Percentiles rank a stretch among this genome's conserved stretches.
Conservation (phyloP, 352 stramenopile genomes). For the Blastocystis hominis region DNA sequence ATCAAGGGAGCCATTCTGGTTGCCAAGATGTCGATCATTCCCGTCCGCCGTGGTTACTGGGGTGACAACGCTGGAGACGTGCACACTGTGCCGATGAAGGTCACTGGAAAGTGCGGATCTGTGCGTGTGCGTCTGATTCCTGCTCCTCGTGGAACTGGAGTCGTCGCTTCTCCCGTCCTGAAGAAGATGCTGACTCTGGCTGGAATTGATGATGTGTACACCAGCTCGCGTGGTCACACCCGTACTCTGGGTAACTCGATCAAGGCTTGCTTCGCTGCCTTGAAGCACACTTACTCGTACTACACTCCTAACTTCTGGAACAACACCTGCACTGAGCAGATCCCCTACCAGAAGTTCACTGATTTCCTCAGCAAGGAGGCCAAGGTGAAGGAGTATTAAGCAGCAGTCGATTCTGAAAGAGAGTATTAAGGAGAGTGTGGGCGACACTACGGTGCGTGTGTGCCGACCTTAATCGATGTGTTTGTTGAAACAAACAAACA, state of each 20-base stretch:
- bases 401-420: no score
- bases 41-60: slow-evolving; percentile 97
- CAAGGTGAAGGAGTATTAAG: neutral
- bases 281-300: slow-evolving; percentile 94
- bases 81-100: slow-evolving; percentile 95
- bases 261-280: slow-evolving; percentile 95
- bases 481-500: no score
- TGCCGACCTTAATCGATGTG: slow-evolving; percentile 48
- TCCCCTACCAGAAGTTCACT: slow-evolving; percentile 95
- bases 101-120: slow-evolving; percentile 97
- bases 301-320: slow-evolving; percentile 95
- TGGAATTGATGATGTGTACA: slow-evolving; percentile 95
- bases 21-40: slow-evolving; percentile 95
- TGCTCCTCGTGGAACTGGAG: slow-evolving; percentile 93
- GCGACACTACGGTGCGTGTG: slow-evolving; percentile 55
- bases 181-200: slow-evolving; percentile 98
- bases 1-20: slow-evolving; percentile 97
- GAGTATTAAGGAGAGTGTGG: slow-evolving; percentile 30
- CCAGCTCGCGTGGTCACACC: slow-evolving; percentile 86
- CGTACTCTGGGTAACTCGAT: slow-evolving; percentile 99
- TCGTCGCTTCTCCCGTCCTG: slow-evolving; percentile 89
- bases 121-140: slow-evolving; percentile 96
- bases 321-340: slow-evolving; percentile 79
- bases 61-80: slow-evolving; percentile 78
- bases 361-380: slow-evolving; percentile 90